Evolutionary conservation across 148 eudicot species (phyloP).

Genomic region (Polygonum maritimum): DNA sequence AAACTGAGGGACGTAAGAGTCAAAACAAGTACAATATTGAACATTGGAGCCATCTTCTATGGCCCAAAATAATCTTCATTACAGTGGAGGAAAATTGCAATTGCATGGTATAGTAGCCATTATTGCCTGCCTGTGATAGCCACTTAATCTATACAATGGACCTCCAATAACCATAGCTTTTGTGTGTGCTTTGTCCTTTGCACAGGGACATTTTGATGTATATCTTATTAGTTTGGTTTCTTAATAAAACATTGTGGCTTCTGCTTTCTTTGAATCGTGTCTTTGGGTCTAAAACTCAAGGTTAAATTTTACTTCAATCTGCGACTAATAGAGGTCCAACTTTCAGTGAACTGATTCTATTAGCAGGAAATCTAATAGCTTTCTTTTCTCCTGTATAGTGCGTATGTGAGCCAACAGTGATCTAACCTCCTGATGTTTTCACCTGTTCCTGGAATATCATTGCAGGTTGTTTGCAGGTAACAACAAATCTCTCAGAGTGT

Average conservation of each 20-base stretch:
- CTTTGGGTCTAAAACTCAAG: background rate
- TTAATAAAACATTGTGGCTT: background rate
- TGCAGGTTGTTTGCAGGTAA: slow-evolving; percentile 91
- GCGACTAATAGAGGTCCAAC: background rate
- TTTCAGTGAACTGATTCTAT: background rate
- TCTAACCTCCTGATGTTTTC: background rate
- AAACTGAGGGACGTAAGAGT: too few species aligned
- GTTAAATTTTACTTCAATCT: background rate
- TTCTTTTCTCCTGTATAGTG: background rate
- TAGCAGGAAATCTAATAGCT: background rate
- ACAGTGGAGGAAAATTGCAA: too few species aligned
- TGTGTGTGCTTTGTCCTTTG: too few species aligned
- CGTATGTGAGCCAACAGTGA: background rate
- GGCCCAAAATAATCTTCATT: too few species aligned
- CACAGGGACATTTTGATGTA: too few species aligned
- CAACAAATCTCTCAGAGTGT: slow-evolving; percentile 67
- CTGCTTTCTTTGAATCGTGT: background rate
- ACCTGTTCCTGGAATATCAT: slow-evolving; percentile 3
- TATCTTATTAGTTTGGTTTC: too few species aligned
- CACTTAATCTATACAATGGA: background rate
- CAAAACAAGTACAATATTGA: too few species aligned
- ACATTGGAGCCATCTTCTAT: too few species aligned
- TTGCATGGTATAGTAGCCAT: background rate
- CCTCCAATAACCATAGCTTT: background rate
- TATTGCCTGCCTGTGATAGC: background rate